Evolutionary conservation across 129 eudicot species (phyloP).

Genomic region (Ambrosia artemisiifolia): DNA sequence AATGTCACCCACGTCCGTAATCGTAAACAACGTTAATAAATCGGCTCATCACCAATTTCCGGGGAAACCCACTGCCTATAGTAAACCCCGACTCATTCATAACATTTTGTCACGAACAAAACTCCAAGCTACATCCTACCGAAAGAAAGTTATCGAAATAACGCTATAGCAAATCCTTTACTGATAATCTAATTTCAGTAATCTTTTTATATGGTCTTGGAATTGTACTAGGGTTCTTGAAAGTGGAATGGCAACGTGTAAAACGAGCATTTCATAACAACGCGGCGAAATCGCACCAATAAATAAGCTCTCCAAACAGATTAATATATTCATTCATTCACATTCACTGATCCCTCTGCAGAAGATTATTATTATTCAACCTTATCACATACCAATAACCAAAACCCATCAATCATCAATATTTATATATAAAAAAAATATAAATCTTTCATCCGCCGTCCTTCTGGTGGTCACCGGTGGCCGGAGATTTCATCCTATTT

Average conservation of each 20-base stretch:
- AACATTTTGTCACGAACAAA: too few species aligned
- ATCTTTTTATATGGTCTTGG: neutral
- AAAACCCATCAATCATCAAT: neutral
- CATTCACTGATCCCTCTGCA: conserved; percentile 12
- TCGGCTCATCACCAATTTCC: too few species aligned
- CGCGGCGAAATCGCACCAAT: conserved; percentile 24
- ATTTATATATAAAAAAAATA: neutral
- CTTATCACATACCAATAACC: too few species aligned
- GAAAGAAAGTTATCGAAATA: too few species aligned
- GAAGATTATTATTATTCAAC: neutral
- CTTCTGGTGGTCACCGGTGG: neutral
- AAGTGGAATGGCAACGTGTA: conserved; percentile 19
- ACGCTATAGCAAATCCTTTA: too few species aligned
- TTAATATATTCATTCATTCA: too few species aligned
- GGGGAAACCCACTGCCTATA: too few species aligned
- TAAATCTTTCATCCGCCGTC: neutral
- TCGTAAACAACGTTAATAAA: too few species aligned
- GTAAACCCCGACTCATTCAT: too few species aligned
- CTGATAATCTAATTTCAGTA: neutral
- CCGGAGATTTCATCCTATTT: neutral
- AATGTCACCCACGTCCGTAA: too few species aligned
- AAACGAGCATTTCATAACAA: conserved; percentile 18
- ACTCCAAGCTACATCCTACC: too few species aligned
- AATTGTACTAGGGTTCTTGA: neutral
- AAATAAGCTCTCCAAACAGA: conserved; percentile 13